Percentiles rank a stretch among this genome's conserved stretches.
Conservation (phyloP, 148 eudicot genomes). For the Fagopyrum homotropicum region DNA sequence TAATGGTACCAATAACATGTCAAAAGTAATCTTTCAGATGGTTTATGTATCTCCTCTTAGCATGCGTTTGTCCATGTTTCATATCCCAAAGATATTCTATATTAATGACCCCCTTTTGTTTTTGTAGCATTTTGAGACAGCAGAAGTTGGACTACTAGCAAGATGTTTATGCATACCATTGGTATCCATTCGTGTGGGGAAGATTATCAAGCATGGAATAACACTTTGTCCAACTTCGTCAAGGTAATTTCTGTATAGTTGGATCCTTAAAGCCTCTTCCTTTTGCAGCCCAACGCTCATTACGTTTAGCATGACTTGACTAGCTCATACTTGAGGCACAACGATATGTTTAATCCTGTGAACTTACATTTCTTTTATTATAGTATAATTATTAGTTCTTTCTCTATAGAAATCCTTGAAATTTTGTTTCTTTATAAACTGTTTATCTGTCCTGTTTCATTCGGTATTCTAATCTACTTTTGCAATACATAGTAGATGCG, state of each 20-base stretch:
- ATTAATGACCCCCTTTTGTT: background rate
- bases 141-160: constrained; percentile 82
- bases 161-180: constrained; percentile 93
- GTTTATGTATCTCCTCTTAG: background rate
- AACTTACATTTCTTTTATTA: no score
- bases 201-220: constrained; percentile 71
- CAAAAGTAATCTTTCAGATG: background rate
- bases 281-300: background rate
- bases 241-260: constrained; percentile 33
- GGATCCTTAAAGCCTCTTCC: background rate
- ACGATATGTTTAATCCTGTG: no score
- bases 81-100: background rate
- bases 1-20: background rate
- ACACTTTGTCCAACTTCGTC: constrained; percentile 55
- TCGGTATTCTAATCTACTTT: background rate
- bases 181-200: constrained; percentile 82
- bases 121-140: constrained; percentile 78
- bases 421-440: background rate
- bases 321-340: background rate
- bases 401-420: background rate
- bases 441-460: background rate
- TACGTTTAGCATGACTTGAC: background rate
- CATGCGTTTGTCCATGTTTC: background rate
- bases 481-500: background rate
- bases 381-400: background rate